phyloP scores from a whole-genome alignment of 225 moss, liverwort and hornwort species.

The Sphagnum contortum region DNA sequence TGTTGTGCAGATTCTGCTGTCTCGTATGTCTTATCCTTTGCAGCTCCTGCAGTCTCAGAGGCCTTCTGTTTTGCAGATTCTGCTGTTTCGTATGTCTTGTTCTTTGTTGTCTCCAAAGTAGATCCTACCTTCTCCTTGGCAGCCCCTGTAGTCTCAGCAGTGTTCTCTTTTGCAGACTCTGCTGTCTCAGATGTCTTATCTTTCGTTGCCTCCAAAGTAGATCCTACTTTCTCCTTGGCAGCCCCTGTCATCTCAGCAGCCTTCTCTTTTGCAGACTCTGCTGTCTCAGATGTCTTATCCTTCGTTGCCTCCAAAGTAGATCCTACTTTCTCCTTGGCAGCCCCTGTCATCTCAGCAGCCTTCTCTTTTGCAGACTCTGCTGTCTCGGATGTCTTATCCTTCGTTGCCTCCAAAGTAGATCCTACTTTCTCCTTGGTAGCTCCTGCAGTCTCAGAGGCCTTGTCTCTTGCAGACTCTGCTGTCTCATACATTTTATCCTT shows the following conservation, averaged over 20 bases:
- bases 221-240: conserved; percentile 16
- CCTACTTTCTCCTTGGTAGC: conserved; percentile 11
- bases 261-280: no score
- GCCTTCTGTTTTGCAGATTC: conserved; percentile 9
- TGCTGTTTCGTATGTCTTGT: conserved; percentile 6
- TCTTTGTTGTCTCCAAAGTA: conserved; percentile 23
- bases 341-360: conserved; percentile 1
- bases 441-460: conserved; percentile 10
- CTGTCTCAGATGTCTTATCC: conserved; percentile 7
- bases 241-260: conserved; percentile 1
- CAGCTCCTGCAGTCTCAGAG: conserved; percentile 1
- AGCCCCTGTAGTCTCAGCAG: conserved; percentile 1
- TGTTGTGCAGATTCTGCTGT: conserved; percentile 15
- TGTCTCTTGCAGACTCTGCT: conserved; percentile 9
- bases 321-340: conserved; percentile 18
- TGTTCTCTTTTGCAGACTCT: background rate
- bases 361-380: no score
- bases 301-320: conserved; percentile 8
- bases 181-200: conserved; percentile 12
- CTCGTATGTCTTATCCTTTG: conserved; percentile 29
- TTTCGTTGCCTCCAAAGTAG: conserved; percentile 10
- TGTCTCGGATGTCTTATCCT: conserved; percentile 11
- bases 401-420: conserved; percentile 4
- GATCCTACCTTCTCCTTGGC: conserved; percentile 10
- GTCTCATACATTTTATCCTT: conserved; percentile 24